Conservation (phyloP, 768 basidiomycete genomes). For the Lactifluus volemus region DNA sequence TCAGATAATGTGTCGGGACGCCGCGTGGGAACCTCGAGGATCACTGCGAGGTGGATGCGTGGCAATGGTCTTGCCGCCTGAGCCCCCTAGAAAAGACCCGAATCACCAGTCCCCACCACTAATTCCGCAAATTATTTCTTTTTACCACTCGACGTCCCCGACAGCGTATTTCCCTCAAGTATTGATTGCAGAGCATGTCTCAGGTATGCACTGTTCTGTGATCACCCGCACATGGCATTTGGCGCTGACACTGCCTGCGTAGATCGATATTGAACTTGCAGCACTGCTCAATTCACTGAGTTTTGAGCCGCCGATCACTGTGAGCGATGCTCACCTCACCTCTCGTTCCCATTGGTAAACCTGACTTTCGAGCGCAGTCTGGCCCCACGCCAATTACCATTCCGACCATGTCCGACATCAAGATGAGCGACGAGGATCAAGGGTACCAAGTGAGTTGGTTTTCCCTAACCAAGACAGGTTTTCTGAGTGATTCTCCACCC, state of each 20-base stretch:
- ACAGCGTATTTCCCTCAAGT: background rate
- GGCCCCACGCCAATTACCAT: background rate
- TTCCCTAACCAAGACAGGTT: background rate
- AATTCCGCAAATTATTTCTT: background rate
- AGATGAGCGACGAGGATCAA: conserved; percentile 6
- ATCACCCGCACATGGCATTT: background rate
- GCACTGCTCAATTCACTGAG: conserved; percentile 13
- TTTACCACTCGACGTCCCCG: background rate
- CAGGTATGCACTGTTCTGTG: background rate
- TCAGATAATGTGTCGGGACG: background rate
- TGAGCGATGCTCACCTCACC: background rate
- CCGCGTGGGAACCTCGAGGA: conserved; percentile 2
- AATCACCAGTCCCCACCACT: background rate
- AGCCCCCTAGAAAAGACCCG: conserved; percentile 5
- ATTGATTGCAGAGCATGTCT: background rate
- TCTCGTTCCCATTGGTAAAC: background rate
- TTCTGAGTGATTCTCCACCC: background rate
- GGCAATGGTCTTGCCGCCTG: background rate
- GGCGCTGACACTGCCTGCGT: background rate
- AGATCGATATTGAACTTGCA: conserved; percentile 17
- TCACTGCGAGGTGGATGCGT: conserved; percentile 1
- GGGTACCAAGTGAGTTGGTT: conserved; percentile 8
- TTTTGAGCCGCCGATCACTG: background rate
- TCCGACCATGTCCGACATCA: background rate
- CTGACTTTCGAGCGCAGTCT: background rate